Conservation (phyloP, 257 asterid species). For the Marsdenia floribunda region DNA sequence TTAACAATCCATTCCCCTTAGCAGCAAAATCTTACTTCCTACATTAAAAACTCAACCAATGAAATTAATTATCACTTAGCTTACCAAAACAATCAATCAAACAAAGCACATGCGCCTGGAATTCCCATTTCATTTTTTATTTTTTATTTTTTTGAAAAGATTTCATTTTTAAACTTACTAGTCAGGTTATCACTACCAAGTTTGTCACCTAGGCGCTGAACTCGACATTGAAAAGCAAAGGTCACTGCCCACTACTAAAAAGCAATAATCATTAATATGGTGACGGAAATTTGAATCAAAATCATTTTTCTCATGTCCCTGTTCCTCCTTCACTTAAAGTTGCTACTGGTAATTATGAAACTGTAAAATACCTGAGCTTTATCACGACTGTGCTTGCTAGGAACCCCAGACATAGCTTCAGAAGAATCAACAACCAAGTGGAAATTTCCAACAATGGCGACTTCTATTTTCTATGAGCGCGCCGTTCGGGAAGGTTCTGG, state of each 20-base stretch:
- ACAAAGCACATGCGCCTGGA: no score
- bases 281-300: not conserved
- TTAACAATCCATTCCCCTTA: not conserved
- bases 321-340: not conserved
- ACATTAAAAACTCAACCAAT: not conserved
- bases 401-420: conserved; percentile 51
- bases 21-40: not conserved
- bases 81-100: not conserved
- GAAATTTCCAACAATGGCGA: not conserved
- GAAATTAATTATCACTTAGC: not conserved
- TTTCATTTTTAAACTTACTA: not conserved
- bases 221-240: not conserved
- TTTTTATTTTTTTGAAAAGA: no score
- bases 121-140: not conserved
- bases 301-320: not conserved
- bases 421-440: not conserved
- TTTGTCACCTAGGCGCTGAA: not conserved
- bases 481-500: not conserved
- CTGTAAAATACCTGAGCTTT: conserved; percentile 39
- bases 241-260: not conserved
- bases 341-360: not conserved
- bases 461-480: not conserved
- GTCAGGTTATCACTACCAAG: no score
- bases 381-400: conserved; percentile 62
- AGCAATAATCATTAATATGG: not conserved